Percentiles rank a stretch among this genome's conserved stretches.
Evolutionary conservation across 1,284 basidiomycete genomes (phyloP).

Genomic region (Sphaerobolus stellatus): DNA sequence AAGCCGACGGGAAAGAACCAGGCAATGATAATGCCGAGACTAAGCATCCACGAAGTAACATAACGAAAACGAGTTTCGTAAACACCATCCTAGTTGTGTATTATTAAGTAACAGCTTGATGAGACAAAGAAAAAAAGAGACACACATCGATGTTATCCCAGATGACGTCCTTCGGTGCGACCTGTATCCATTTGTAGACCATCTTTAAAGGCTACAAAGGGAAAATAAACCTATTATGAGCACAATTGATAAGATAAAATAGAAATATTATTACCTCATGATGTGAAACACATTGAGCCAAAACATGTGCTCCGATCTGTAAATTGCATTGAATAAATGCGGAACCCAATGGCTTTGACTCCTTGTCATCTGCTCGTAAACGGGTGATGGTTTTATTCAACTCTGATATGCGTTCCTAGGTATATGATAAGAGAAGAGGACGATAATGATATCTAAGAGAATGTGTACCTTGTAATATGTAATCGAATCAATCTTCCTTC

Average conservation of each 20-base stretch:
- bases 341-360: slow-evolving; percentile 57
- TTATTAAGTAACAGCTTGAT: not conserved
- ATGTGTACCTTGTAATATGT: slow-evolving; percentile 59
- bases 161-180: slow-evolving; percentile 71
- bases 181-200: slow-evolving; percentile 65
- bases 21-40: slow-evolving; percentile 58
- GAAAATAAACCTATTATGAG: not conserved
- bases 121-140: slow-evolving; percentile 17
- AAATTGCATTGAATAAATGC: slow-evolving; percentile 80
- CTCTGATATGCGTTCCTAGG: slow-evolving; percentile 48
- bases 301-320: slow-evolving; percentile 75
- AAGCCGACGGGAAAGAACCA: slow-evolving; percentile 66
- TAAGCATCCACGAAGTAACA: slow-evolving; percentile 45
- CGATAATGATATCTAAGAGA: not conserved
- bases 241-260: not conserved
- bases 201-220: slow-evolving; percentile 48
- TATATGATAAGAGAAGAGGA: slow-evolving; percentile 3
- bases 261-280: slow-evolving; percentile 52
- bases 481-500: slow-evolving; percentile 73
- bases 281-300: slow-evolving; percentile 59
- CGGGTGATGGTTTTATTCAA: slow-evolving; percentile 49
- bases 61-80: slow-evolving; percentile 47
- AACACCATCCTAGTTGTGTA: slow-evolving; percentile 34
- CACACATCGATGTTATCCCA: slow-evolving; percentile 52
- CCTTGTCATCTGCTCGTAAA: slow-evolving; percentile 42